Conservation (phyloP, 2,329 filamentous ascomycete genomes). For the Pleurostoma richardsiae region DNA sequence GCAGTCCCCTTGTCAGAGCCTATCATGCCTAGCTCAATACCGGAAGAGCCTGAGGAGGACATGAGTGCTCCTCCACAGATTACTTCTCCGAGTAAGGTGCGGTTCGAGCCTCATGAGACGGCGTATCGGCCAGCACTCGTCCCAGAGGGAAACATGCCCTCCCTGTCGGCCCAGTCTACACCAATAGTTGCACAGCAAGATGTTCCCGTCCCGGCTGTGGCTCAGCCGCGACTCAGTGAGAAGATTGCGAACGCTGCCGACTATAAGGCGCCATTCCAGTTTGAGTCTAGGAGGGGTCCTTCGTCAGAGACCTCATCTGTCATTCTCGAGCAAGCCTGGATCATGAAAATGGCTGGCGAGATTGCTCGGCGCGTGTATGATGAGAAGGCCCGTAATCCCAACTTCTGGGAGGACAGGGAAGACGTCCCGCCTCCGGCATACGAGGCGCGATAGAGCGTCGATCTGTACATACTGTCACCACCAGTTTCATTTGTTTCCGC, state of each 20-base stretch:
- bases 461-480: constrained; percentile 1
- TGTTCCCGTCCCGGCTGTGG: no score
- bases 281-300: constrained; percentile 23
- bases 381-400: constrained; percentile 61
- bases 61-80: constrained; percentile 8
- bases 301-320: constrained; percentile 47
- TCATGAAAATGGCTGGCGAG: constrained; percentile 90
- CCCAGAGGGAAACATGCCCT: no score
- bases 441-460: constrained; percentile 38
- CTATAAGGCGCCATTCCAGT: constrained; percentile 22
- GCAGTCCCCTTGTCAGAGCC: constrained; percentile 58
- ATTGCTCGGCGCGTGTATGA: constrained; percentile 85
- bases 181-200: no score
- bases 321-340: constrained; percentile 78
- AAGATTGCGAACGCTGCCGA: constrained; percentile 16
- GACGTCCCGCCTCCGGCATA: constrained; percentile 59
- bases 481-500: constrained; percentile 4
- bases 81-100: constrained; percentile 30
- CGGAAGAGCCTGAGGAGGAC: constrained; percentile 55
- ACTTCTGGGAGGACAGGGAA: constrained; percentile 50
- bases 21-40: constrained; percentile 48
- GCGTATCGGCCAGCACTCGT: background rate
- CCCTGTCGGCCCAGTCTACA: no score
- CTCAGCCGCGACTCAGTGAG: constrained; percentile 10
- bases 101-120: constrained; percentile 24